Conservation (phyloP, 345 rosid genomes). For the Corymbia maculata region DNA sequence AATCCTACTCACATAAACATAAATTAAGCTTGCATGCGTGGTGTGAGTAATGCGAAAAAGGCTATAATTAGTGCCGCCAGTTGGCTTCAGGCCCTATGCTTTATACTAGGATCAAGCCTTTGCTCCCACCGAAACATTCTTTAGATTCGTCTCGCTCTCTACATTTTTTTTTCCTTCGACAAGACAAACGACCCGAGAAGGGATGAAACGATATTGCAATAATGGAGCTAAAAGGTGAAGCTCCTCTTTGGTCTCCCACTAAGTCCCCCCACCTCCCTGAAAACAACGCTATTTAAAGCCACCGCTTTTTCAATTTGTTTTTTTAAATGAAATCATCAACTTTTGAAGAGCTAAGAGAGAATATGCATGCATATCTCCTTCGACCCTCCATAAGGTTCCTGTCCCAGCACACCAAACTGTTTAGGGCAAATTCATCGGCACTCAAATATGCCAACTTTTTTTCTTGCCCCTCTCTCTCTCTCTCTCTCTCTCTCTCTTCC, state of each 20-base stretch:
- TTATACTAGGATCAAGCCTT: neutral
- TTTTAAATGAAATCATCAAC: neutral
- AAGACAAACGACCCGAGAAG: neutral
- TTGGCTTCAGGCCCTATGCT: neutral
- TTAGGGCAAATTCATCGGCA: neutral
- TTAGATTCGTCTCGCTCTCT: neutral
- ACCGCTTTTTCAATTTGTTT: neutral
- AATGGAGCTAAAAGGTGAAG: conserved; percentile 1
- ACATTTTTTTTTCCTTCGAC: neutral
- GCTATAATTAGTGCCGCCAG: neutral
- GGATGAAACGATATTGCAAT: neutral
- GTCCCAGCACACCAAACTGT: neutral
- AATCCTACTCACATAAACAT: neutral
- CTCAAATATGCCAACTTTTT: neutral
- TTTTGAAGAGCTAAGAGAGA: neutral
- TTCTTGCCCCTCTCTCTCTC: neutral
- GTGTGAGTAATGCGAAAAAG: neutral
- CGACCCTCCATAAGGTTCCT: neutral
- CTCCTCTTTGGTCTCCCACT: neutral
- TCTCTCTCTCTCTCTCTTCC: neutral
- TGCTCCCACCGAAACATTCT: neutral
- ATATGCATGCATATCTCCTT: conserved; percentile 3
- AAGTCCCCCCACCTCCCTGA: neutral
- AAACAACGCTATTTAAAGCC: neutral
- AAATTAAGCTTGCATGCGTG: neutral